Base-by-base conservation (phyloP, 352 stramenopile species). In the Phytopythium vexans region DNA sequence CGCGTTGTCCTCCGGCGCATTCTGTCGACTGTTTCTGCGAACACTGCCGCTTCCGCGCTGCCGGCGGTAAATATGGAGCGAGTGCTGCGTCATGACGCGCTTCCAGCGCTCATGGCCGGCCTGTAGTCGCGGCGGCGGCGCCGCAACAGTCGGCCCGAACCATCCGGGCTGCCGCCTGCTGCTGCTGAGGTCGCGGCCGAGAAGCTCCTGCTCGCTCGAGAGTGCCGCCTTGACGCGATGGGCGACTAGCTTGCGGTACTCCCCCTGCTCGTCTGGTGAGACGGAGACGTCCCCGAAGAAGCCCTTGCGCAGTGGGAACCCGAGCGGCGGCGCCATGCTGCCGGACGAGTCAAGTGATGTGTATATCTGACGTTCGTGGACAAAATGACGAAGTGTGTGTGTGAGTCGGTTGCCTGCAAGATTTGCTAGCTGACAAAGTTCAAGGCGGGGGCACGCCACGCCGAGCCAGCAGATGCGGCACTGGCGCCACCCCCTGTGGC, bases 61-160 rank as follows among this genome's bases (percentile, higher is more conserved):
- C 0, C 60, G 59, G 41, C 63, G 54, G 45, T 72, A 82, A 12
- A 86, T 60, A 36, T 71, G 67, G 8, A 86, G 54, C 14, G 68
- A 48, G 3, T 70, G 52, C 3, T 79, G 64, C 31, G 66, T 55
- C 8, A 56, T 58, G 14, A 77, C 67, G 31, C 71, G 53, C 52
- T 73, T 74, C 77, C 77, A 88, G 21, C 21, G 21, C 2, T 27
- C 21, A 27, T 27, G 21, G 21, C 21, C 21, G 21, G 21, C 21
- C 21, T 27, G 21, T 27, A 27, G 42, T 83, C 68, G 10, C 38
- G 47, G 10, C 45, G 21, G 41, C 77, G 64, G 15, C 79, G 52
- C 9, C 60, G n/a, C 6, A 58, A 60, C 9, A 68, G 21, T 27
- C 2, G 21, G 21, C 1, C 21, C 21, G 21, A 27, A 27, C 21